Conservation (phyloP, 2,329 filamentous ascomycete species). For the Fusarium sp. region DNA sequence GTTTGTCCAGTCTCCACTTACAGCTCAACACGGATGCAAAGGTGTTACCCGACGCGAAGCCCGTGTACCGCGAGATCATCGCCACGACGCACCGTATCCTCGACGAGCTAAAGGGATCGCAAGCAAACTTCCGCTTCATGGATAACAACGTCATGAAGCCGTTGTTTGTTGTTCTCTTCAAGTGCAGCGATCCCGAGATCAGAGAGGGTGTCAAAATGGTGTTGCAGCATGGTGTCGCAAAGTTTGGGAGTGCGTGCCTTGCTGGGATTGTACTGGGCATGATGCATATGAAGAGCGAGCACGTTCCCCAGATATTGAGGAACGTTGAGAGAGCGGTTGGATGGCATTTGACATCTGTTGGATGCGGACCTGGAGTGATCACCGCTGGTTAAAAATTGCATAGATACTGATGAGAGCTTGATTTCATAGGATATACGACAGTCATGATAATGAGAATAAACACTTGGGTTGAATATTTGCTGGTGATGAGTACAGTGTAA, state of each 20-base stretch:
- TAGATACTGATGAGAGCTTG: background rate
- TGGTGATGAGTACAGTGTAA: background rate
- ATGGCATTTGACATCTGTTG: conserved; percentile 29
- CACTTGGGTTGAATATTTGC: background rate
- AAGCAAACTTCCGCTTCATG: background rate
- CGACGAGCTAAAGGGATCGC: background rate
- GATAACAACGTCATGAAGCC: conserved; percentile 36
- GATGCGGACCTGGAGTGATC: conserved; percentile 15
- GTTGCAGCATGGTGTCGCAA: conserved; percentile 6
- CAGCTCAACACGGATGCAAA: conserved; percentile 11
- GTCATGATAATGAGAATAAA: background rate
- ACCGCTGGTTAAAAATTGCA: background rate
- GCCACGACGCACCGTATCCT: conserved; percentile 11
- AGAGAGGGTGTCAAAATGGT: conserved; percentile 17
- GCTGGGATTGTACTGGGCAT: conserved; percentile 27
- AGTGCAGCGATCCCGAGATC: conserved; percentile 25
- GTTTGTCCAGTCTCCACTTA: conserved; percentile 20
- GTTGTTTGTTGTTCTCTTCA: conserved; percentile 31
- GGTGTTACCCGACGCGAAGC: conserved; percentile 27
- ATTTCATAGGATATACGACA: background rate
- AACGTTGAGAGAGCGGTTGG: conserved; percentile 36
- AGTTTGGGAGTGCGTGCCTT: conserved; percentile 8
- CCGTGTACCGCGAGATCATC: conserved; percentile 34
- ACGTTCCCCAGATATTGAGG: conserved; percentile 25
- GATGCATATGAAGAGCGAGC: conserved; percentile 16